Base-by-base conservation (phyloP, 192 early-diverging fungal species). In the Gorgonomyces haynaldii region DNA sequence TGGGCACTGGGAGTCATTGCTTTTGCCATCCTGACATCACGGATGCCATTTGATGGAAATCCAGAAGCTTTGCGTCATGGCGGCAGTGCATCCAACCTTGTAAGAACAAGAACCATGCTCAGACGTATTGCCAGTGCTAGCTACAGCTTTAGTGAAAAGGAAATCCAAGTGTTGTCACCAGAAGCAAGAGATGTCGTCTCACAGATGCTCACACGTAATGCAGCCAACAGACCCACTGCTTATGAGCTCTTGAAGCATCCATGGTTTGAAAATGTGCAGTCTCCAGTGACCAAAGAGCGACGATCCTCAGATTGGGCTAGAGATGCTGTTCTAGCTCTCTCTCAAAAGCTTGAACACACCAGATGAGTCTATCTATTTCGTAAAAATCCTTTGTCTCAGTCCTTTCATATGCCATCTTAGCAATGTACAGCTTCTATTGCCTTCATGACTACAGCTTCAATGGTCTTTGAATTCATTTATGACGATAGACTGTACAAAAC, bases 41-140 rank as follows among this genome's bases (percentile, higher is more conserved):
- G 46, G 21, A 49, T 49, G 46, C 46, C 46, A 1, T 49, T 49
- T 36, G 46, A 49, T 20, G 17, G n/a, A n/a, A 24, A 35, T 20
- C n/a, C 31, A 4, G 24, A 35, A 37, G 24, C 23, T 17, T 16
- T 49, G 19, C 19, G 24, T 25, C 24, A 49, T 20, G 29, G 35
- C 19, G 46, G 28, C 17, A 46, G 4, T 30, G 39, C 20, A n/a
- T n/a, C n/a, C n/a, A 34, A 49, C 12, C 15, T 19, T 6, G 20
- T 22, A 19, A 13, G 22, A 15, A 49, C 21, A 4, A 49, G 46
- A 4, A 38, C 15, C 15, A 8, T 49, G 17, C n/a, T 38, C 1
- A 21, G 46, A 25, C 5, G 32, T 26, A 49, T 49, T 49, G 46
- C 46, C 35, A 28, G 22, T 10, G 46, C 23, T 15, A 23, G 24